Conservation (phyloP, 2,329 filamentous ascomycete species). For the Hymenoscyphus infarciens region DNA sequence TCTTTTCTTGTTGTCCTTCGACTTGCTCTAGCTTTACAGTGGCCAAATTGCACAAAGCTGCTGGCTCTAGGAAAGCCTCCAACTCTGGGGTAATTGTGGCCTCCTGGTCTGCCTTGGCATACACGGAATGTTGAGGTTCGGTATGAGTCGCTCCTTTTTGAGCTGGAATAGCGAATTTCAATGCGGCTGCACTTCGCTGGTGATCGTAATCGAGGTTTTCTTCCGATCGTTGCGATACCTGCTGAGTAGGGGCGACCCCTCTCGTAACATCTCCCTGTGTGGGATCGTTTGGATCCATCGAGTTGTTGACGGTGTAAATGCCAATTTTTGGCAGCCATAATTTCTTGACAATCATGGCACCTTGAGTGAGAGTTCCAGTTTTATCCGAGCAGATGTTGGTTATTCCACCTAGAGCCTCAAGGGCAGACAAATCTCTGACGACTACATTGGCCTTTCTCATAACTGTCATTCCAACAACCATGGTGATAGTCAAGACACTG, state of each 20-base stretch:
- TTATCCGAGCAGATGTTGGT: constrained; percentile 77
- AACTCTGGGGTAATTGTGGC: constrained; percentile 42
- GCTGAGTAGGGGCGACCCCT: constrained; percentile 18
- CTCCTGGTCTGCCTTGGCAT: constrained; percentile 21
- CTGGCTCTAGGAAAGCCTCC: constrained; percentile 48
- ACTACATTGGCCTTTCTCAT: constrained; percentile 47
- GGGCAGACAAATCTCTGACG: constrained; percentile 43
- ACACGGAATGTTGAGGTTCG: constrained; percentile 33
- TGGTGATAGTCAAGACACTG: constrained; percentile 53
- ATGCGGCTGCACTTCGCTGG: constrained; percentile 56
- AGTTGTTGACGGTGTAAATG: constrained; percentile 49
- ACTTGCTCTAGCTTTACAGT: constrained; percentile 41
- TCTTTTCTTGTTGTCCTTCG: constrained; percentile 38
- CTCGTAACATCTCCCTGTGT: constrained; percentile 46
- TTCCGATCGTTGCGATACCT: constrained; percentile 30
- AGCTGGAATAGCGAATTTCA: constrained; percentile 61
- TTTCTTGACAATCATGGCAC: constrained; percentile 57
- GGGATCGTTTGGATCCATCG: constrained; percentile 52
- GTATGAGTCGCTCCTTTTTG: constrained; percentile 35
- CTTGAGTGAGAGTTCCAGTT: constrained; percentile 63
- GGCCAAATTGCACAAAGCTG: constrained; percentile 56
- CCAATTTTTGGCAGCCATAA: constrained; percentile 53
- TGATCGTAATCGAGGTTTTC: constrained; percentile 52
- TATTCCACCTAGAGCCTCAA: constrained; percentile 69
- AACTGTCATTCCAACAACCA: constrained; percentile 45